Evolutionary conservation across 2,329 filamentous ascomycete genomes (phyloP), one percentile per base, ranked within the genome.

Genomic region (Endoconidiophora polonica): DNA sequence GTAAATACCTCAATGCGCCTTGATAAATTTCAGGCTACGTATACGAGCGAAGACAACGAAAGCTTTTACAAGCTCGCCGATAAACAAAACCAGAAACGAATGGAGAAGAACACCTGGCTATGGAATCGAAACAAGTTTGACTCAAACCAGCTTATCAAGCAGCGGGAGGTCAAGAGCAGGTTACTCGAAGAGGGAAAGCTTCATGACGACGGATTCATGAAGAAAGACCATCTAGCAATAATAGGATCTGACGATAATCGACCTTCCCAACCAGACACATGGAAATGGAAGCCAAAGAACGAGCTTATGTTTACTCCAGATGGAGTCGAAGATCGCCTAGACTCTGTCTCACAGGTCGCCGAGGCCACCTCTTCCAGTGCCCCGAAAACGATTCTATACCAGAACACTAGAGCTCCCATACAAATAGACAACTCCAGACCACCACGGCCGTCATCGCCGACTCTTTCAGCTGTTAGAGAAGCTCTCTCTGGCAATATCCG

Each of bases 31-130:
- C 91, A 98, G 61, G 75, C 83, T 2, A 90, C 85, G 57, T 96
- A 95, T 66, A 98, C 90, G 1, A 94, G 86, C 59, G 91, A 98
- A 64, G 91, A 98, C 62, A 96, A 96, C 60, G 91, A 95, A 61
- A 93, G 85, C 58, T 96, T 98, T 68, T 94, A 94, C 64, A 83
- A 81, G 58, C 71, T 98, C 1, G 69, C 96, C 24, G 91, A 98
- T 66, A 84, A 81, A 59, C 86, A 95, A 60, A 98, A 95, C 60
- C 73, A 80, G 54, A 90, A 87, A 62, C 77, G 74, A 46, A 81
- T 83, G 0, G 81, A 88, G 59, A 94, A 90, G 58, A 84, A 94
- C 60, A 79, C 79, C 1, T 95, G 90, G 83, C 70, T 96, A 43
- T 94, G 87, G 79, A 74, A 78, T 7, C 84, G 80, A 24, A 95